These are phyloP conservation scores for Tylopilus intermedius DNA, from an alignment of 768 basidiomycete species.

Conservation along the genomic window DNA sequence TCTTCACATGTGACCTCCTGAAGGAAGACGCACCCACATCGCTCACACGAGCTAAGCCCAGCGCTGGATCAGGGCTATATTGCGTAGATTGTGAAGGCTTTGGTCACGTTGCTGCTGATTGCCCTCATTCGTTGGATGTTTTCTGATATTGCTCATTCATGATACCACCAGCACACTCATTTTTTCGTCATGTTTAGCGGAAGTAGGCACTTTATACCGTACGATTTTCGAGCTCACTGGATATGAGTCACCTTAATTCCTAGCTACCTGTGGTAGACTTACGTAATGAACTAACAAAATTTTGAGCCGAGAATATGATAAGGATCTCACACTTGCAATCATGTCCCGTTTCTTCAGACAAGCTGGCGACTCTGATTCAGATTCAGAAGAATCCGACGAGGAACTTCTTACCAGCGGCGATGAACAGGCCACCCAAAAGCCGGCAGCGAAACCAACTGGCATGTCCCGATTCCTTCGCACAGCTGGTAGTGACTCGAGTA, in stretches of 20 bases:
- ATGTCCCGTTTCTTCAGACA: slow-evolving; percentile 92
- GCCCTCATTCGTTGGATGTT: slow-evolving; percentile 82
- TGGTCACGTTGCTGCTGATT: slow-evolving; percentile 72
- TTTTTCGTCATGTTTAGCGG: slow-evolving; percentile 8
- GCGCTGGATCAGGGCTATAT: slow-evolving; percentile 39
- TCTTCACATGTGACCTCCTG: slow-evolving; percentile 76
- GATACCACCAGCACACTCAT: not conserved
- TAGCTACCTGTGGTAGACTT: not conserved
- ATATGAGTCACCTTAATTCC: slow-evolving; percentile 9
- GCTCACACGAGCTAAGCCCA: slow-evolving; percentile 15
- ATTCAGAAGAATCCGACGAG: slow-evolving; percentile 70
- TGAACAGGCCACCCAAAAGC: slow-evolving; percentile 49
- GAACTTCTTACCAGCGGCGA: slow-evolving; percentile 69
- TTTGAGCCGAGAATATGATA: slow-evolving; percentile 15
- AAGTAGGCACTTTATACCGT: slow-evolving; percentile 15
- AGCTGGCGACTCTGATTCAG: slow-evolving; percentile 77
- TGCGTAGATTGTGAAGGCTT: slow-evolving; percentile 84
- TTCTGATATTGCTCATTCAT: slow-evolving; percentile 46
- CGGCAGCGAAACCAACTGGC: slow-evolving; percentile 25
- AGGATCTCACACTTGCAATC: slow-evolving; percentile 19
- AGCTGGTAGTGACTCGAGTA: slow-evolving; percentile 52
- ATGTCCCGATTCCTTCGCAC: slow-evolving; percentile 79
- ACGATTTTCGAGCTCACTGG: slow-evolving; percentile 15
- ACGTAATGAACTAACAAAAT: slow-evolving; percentile 22
- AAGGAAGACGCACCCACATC: slow-evolving; percentile 45